Evolutionary conservation across 768 basidiomycete genomes (phyloP), one percentile per base, ranked within the genome.

Genomic region (Collybia sp.): DNA sequence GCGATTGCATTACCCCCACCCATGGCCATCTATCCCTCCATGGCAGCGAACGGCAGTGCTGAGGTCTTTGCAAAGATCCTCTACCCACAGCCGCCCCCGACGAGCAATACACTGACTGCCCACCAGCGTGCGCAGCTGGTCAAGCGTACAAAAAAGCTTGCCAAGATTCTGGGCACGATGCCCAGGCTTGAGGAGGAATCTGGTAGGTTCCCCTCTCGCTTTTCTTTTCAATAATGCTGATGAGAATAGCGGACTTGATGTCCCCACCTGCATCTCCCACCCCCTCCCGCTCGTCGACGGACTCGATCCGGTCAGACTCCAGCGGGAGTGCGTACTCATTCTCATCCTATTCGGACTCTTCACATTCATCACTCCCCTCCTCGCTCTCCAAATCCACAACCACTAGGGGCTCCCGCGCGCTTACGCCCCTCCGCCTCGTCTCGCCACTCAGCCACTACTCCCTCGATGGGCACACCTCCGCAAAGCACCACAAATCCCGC

Each of bases 81-180:
- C 6, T 73, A 67, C 45, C 77, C 78, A 4, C 49, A 63, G 4
- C 75, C 75, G 12, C 82, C 82, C 3, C 79, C 80, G 0, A 85
- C 83, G 17, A 75, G 68, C 12, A 84, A 85, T 59, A 62, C 69
- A 13, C 59, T 81, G 42, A 73, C 76, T 6, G 50, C 69, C 1
- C 55, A 69, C 17, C 76, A 83, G 58, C 75, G 81, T n/a, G 58
- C 68, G 8, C 77, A 77, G 44, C 71, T 85, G 17, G 54, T 80
- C 25, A 77, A 80, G 20, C 73, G 75, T 18, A 74, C 79, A 16
- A 76, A 72, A 53, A 85, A 83, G 63, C 70, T 85, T 16, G 73
- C 74, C 16, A 73, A 77, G 38, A 60, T 85, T 10, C 63, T 85
- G 10, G 83, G 83, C 11, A 66, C 71, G 15, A 75, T 79, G 12